These are phyloP conservation scores for Cenococcum geophilum DNA, from an alignment of 495 filamentous ascomycete species.

Conservation along the genomic window DNA sequence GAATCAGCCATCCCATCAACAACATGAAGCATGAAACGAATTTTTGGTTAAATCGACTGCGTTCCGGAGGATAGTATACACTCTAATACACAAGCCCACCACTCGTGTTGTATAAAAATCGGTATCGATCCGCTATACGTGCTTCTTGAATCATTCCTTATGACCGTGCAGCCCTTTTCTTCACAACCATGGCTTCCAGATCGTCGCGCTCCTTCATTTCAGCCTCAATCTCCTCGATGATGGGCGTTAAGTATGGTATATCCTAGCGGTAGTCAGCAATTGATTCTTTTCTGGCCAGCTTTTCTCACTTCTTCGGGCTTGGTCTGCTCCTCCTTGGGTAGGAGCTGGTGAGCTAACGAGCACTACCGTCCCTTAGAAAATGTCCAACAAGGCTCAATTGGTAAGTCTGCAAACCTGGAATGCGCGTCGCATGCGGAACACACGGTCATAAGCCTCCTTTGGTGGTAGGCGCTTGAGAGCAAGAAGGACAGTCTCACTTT, in stretches of 20 bases:
- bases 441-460: constrained; percentile 90
- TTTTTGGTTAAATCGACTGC: no score
- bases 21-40: no score
- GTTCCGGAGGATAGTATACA: constrained; percentile 12
- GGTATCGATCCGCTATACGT: constrained; percentile 4
- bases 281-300: background rate
- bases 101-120: background rate
- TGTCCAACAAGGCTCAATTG: background rate
- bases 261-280: constrained; percentile 50
- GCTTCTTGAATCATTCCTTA: constrained; percentile 4
- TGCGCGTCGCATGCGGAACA: constrained; percentile 89
- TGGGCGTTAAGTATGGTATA: constrained; percentile 65
- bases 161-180: constrained; percentile 1
- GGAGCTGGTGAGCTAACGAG: constrained; percentile 77
- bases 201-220: constrained; percentile 75
- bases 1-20: no score
- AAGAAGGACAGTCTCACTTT: constrained; percentile 73
- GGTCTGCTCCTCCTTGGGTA: constrained; percentile 76
- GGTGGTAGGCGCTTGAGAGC: constrained; percentile 85
- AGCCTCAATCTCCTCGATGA: constrained; percentile 77
- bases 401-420: background rate
- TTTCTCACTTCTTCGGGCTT: constrained; percentile 63
- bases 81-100: constrained; percentile 28
- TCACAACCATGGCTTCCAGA: constrained; percentile 61
- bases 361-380: constrained; percentile 48